phyloP scores from a whole-genome alignment of 768 basidiomycete genomes.

The Tricholoma terreum region DNA sequence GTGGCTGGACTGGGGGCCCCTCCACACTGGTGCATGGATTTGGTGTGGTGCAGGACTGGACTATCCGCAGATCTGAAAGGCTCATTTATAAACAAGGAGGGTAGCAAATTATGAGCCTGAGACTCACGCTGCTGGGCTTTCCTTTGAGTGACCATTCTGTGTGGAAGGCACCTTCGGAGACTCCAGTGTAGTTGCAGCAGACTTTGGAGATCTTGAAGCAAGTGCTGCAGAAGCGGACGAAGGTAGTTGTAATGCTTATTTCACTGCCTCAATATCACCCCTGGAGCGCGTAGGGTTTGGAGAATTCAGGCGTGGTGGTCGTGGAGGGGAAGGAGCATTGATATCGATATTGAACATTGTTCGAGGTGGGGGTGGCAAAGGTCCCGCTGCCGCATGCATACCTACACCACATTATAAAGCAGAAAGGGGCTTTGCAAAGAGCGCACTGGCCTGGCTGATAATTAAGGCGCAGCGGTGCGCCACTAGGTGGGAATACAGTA shows the following conservation, averaged over 20 bases:
- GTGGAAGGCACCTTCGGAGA: constrained; percentile 3
- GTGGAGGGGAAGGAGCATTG: constrained; percentile 50
- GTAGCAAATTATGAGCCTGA: constrained; percentile 1
- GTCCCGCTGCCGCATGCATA: constrained; percentile 68
- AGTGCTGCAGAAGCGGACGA: constrained; percentile 50
- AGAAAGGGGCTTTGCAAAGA: not conserved
- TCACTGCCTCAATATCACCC: constrained; percentile 54
- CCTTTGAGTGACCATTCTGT: constrained; percentile 6
- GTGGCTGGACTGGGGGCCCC: constrained; percentile 46
- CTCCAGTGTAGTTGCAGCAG: constrained; percentile 3
- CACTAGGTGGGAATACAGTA: constrained; percentile 22
- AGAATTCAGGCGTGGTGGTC: constrained; percentile 61
- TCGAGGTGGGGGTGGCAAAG: constrained; percentile 68
- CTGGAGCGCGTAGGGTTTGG: constrained; percentile 42
- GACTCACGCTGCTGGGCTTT: constrained; percentile 11
- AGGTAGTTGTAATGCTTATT: constrained; percentile 58
- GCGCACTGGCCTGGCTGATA: constrained; percentile 57
- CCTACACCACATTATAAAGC: constrained; percentile 29
- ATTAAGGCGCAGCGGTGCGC: constrained; percentile 46
- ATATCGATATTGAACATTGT: constrained; percentile 47
- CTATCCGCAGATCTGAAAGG: constrained; percentile 9
- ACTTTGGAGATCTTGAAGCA: constrained; percentile 20
- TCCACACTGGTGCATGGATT: constrained; percentile 50
- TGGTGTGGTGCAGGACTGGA: constrained; percentile 16
- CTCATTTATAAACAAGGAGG: constrained; percentile 5